Evolutionary conservation across 2,329 filamentous ascomycete genomes (phyloP).

Genomic region (Ophiostoma angusticollis): DNA sequence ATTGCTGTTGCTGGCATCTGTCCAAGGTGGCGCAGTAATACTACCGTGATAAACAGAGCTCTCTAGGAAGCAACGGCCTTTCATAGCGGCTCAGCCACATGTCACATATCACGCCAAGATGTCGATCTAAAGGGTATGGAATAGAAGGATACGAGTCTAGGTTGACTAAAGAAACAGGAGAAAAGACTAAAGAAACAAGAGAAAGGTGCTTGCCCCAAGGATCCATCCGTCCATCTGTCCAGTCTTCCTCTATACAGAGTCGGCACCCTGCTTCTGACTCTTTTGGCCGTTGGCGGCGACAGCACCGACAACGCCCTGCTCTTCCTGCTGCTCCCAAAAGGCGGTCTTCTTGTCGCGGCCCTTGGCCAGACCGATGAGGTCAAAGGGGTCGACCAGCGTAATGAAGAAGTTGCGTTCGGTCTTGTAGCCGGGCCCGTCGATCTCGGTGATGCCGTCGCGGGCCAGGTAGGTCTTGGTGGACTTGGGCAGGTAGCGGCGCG

Average conservation of each 20-base stretch:
- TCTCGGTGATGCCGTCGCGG: constrained; percentile 35
- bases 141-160: too few species aligned
- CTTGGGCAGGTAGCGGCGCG: constrained; percentile 36
- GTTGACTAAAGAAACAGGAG: too few species aligned
- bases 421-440: constrained; percentile 35
- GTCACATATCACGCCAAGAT: too few species aligned
- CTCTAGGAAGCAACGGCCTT: too few species aligned
- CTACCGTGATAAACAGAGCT: too few species aligned
- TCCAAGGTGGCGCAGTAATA: too few species aligned
- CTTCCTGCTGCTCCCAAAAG: constrained; percentile 13
- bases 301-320: not conserved
- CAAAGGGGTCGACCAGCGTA: constrained; percentile 26
- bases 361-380: constrained; percentile 14
- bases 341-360: constrained; percentile 15
- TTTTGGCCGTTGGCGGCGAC: not conserved
- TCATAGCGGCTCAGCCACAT: too few species aligned
- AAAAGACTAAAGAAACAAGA: too few species aligned
- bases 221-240: too few species aligned
- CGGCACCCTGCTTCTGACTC: not conserved
- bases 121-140: too few species aligned
- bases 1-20: too few species aligned
- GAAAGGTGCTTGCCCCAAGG: too few species aligned
- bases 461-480: constrained; percentile 37
- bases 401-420: constrained; percentile 31
- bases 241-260: not conserved